These are phyloP conservation scores for Epichloe aotearoae DNA, from an alignment of 2,329 filamentous ascomycete species.

Conservation along the genomic window DNA sequence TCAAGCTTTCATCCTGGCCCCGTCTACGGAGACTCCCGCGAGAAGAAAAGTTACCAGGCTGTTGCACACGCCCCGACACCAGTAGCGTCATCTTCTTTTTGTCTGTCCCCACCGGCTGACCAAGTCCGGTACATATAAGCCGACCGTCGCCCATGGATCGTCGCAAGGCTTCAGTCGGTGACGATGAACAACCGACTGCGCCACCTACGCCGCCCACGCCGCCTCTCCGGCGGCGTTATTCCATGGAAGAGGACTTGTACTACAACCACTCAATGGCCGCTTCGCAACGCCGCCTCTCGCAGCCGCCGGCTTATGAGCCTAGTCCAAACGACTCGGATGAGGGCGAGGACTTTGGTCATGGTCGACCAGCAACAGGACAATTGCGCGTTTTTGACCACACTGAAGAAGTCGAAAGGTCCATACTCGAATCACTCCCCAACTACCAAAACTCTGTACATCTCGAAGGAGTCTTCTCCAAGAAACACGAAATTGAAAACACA, in stretches of 20 bases:
- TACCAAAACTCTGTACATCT: constrained; percentile 44
- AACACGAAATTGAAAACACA: constrained; percentile 53
- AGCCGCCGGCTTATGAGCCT: constrained; percentile 33
- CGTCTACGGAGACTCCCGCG: constrained; percentile 21
- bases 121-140: constrained; percentile 8
- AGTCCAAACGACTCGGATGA: constrained; percentile 4
- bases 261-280: constrained; percentile 39
- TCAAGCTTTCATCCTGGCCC: constrained; percentile 16
- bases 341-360: constrained; percentile 1
- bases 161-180: constrained; percentile 15
- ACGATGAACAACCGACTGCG: constrained; percentile 20
- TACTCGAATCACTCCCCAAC: constrained; percentile 26
- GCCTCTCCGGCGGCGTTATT: constrained; percentile 31
- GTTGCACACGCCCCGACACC: constrained; percentile 2
- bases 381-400: constrained; percentile 8
- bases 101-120: background rate
- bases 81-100: background rate
- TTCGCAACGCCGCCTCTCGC: constrained; percentile 28
- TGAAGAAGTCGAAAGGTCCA: constrained; percentile 26
- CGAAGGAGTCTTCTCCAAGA: constrained; percentile 45
- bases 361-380: constrained; percentile 6
- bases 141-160: constrained; percentile 20
- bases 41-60: background rate
- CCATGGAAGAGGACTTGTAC: constrained; percentile 41
- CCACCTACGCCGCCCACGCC: constrained; percentile 14